Percentiles rank a stretch among this genome's conserved stretches.
Conservation (phyloP, 306 rosid genomes). For the Prunus dulcis region DNA sequence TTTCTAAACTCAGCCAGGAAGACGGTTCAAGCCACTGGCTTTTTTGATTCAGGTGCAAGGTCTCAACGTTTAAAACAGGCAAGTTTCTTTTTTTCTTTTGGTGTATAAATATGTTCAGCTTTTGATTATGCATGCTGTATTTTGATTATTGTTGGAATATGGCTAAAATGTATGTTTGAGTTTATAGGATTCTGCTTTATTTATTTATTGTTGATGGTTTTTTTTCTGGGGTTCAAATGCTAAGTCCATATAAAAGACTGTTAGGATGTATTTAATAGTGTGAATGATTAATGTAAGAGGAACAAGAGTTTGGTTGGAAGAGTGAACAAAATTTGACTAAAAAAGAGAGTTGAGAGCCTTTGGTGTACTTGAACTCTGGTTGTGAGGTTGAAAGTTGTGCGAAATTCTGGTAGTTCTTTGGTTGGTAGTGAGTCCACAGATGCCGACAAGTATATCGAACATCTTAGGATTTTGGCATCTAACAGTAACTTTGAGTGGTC, state of each 20-base stretch:
- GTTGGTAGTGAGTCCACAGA: not conserved
- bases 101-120: not conserved
- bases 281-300: not conserved
- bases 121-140: not conserved
- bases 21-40: slow-evolving; percentile 16
- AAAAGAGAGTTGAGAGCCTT: not conserved
- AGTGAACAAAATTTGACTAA: not conserved
- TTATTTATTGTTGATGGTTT: not conserved
- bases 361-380: not conserved
- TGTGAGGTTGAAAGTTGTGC: not conserved
- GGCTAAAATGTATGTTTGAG: not conserved
- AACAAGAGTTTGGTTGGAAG: not conserved
- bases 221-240: not conserved
- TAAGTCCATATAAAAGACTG: not conserved
- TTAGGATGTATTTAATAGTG: not conserved
- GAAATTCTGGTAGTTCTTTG: not conserved
- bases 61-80: slow-evolving; percentile 35
- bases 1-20: slow-evolving; percentile 40
- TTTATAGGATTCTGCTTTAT: not conserved
- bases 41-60: not conserved
- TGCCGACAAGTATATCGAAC: not conserved
- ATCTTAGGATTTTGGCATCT: not conserved
- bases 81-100: slow-evolving; percentile 4
- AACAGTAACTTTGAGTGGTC: not conserved
- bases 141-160: not conserved